These are phyloP conservation scores for Apocynum venetum DNA, from an alignment of 257 asterid species.

Conservation along the genomic window DNA sequence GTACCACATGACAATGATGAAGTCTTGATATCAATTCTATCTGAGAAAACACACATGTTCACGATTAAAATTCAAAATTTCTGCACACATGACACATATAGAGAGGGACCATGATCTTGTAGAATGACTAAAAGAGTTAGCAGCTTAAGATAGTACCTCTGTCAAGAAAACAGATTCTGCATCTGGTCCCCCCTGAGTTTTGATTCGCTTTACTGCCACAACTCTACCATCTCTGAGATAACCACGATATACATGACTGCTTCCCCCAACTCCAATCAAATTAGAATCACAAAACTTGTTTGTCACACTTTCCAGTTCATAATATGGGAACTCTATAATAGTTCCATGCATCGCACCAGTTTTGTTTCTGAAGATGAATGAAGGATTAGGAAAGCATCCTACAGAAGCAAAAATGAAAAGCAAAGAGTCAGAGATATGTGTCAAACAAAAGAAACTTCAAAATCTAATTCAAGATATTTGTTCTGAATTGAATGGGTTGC, in stretches of 20 bases:
- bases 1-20: conserved; percentile 93
- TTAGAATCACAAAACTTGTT: conserved; percentile 60
- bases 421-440: background rate
- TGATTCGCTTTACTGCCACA: conserved; percentile 89
- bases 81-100: background rate
- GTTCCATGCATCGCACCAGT: conserved; percentile 55
- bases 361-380: conserved; percentile 43
- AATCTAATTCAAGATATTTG: conserved; percentile 5
- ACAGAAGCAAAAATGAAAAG: conserved; percentile 21
- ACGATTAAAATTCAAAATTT: background rate
- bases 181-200: conserved; percentile 62
- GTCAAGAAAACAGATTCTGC: conserved; percentile 69
- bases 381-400: conserved; percentile 77
- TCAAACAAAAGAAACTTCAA: background rate
- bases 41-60: conserved; percentile 32
- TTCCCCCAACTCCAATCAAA: conserved; percentile 91
- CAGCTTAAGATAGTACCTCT: conserved; percentile 52
- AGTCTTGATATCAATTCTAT: conserved; percentile 87
- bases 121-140: background rate
- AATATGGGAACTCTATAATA: conserved; percentile 59
- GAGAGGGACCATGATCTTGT: background rate
- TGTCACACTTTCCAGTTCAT: conserved; percentile 79
- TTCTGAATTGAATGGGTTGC: background rate
- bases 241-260: conserved; percentile 89
- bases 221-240: conserved; percentile 66